Conservation (phyloP, 192 early-diverging fungal genomes). For the Coemansia sp. region DNA sequence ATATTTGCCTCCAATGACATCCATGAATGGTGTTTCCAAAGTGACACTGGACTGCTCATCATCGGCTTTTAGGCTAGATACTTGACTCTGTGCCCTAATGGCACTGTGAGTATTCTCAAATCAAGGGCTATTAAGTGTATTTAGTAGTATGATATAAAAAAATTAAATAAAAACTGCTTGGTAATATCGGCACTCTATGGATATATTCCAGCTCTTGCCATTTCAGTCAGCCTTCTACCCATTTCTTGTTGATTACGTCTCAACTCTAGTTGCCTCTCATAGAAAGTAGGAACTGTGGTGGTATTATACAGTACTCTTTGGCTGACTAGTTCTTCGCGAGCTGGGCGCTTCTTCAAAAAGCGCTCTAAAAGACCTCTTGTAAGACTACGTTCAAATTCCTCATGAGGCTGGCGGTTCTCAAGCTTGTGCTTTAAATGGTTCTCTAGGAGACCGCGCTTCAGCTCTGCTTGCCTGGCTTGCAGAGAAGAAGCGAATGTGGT, state of each 20-base stretch:
- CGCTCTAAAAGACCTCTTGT: background rate
- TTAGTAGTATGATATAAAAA: too few relatives aligned
- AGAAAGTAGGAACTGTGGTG: too few relatives aligned
- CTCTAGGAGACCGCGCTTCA: constrained; percentile 43
- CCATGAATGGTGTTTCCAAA: too few relatives aligned
- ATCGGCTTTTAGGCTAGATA: too few relatives aligned
- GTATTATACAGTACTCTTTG: constrained; percentile 61
- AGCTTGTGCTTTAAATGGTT: constrained; percentile 60
- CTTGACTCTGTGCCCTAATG: too few relatives aligned
- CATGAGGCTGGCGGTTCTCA: constrained; percentile 59
- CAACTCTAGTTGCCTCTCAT: constrained; percentile 11
- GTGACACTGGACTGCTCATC: too few relatives aligned
- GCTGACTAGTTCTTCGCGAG: constrained; percentile 56
- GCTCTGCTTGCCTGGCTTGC: constrained; percentile 33
- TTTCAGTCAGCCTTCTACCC: constrained; percentile 35
- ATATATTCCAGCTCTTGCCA: too few relatives aligned
- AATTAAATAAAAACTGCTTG: too few relatives aligned
- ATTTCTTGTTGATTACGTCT: constrained; percentile 49
- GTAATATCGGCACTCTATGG: too few relatives aligned
- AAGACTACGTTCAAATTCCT: constrained; percentile 49
- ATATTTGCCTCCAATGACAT: too few relatives aligned
- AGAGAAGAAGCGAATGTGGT: constrained; percentile 37
- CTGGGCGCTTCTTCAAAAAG: constrained; percentile 38
- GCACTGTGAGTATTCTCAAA: too few relatives aligned
- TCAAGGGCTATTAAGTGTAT: too few relatives aligned